A percentile compares a stretch with the other conserved stretches of the same genome.
Conservation (phyloP, 2,329 filamentous ascomycete genomes). For the Amylocarpus encephaloides region DNA sequence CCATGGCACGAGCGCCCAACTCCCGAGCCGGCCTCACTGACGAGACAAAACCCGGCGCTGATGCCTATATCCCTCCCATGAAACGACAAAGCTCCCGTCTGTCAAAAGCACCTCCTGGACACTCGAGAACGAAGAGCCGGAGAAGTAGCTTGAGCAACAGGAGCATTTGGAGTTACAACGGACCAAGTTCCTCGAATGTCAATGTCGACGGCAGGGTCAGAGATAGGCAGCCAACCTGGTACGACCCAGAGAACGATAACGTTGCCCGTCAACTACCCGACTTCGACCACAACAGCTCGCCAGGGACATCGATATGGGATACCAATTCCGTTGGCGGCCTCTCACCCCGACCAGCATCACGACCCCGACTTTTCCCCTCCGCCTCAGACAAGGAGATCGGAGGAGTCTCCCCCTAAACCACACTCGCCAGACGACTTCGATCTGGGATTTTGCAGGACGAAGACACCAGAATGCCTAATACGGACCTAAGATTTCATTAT, state of each 20-base stretch:
- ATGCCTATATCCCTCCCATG: constrained; percentile 48
- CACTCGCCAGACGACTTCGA: neutral
- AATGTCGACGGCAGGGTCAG: constrained; percentile 14
- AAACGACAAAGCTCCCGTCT: constrained; percentile 49
- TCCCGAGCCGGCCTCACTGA: constrained; percentile 57
- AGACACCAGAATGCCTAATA: constrained; percentile 1
- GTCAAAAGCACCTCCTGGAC: constrained; percentile 37
- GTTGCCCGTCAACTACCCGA: constrained; percentile 12
- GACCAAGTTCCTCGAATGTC: constrained; percentile 7
- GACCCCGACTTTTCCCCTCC: constrained; percentile 12
- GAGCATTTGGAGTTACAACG: constrained; percentile 24
- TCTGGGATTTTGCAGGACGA: constrained; percentile 2
- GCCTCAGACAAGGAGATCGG: constrained; percentile 20
- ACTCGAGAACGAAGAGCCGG: constrained; percentile 27
- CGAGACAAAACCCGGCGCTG: constrained; percentile 52
- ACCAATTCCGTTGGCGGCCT: constrained; percentile 14
- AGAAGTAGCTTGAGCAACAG: constrained; percentile 28
- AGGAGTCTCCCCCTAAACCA: constrained; percentile 23
- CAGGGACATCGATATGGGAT: constrained; percentile 21
- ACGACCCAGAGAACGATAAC: constrained; percentile 14
- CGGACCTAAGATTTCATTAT: constrained; percentile 1
- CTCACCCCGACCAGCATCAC: constrained; percentile 24
- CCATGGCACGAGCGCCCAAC: constrained; percentile 55
- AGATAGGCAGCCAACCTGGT: constrained; percentile 8
- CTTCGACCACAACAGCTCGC: constrained; percentile 15